These are phyloP conservation scores for Chytriomyces sp. DNA, from an alignment of 192 early-diverging fungal genomes.

Conservation along the genomic window DNA sequence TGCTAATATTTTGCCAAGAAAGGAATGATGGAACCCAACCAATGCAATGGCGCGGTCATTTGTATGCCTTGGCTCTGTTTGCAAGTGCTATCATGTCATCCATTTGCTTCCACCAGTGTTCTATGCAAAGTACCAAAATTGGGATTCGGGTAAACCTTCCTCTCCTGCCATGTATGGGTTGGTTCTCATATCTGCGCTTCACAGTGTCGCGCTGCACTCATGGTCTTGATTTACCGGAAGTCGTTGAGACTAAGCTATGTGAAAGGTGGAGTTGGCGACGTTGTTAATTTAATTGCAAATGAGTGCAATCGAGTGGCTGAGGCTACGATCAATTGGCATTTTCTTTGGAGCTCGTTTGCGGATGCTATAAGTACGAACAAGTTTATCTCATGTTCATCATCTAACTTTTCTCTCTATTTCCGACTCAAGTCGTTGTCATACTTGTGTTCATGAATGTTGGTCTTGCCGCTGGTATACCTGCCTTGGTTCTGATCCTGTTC, in stretches of 20 bases:
- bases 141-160: constrained; percentile 43
- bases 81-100: constrained; percentile 45
- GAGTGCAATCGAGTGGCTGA: constrained; percentile 75
- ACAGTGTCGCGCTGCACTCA: constrained; percentile 70
- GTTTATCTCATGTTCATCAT: neutral
- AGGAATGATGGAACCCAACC: constrained; percentile 1
- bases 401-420: neutral
- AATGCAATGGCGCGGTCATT: constrained; percentile 14
- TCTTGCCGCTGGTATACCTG: constrained; percentile 49
- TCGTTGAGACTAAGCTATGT: constrained; percentile 63
- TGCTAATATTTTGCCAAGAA: constrained; percentile 47
- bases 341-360: constrained; percentile 68
- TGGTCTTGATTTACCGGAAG: constrained; percentile 77
- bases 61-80: constrained; percentile 44
- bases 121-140: constrained; percentile 46
- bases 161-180: neutral
- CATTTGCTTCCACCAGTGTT: constrained; percentile 51
- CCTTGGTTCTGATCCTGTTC: constrained; percentile 39
- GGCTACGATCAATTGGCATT: constrained; percentile 71
- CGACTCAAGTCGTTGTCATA: constrained; percentile 49
- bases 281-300: constrained; percentile 72
- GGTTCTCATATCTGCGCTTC: neutral
- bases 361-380: constrained; percentile 48
- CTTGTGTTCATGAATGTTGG: constrained; percentile 55
- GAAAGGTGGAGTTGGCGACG: constrained; percentile 67